Percentiles rank a stretch among this genome's conserved stretches.
phyloP scores from a whole-genome alignment of 202 grass and related monocot species.

The Hordeum pubiflorum region DNA sequence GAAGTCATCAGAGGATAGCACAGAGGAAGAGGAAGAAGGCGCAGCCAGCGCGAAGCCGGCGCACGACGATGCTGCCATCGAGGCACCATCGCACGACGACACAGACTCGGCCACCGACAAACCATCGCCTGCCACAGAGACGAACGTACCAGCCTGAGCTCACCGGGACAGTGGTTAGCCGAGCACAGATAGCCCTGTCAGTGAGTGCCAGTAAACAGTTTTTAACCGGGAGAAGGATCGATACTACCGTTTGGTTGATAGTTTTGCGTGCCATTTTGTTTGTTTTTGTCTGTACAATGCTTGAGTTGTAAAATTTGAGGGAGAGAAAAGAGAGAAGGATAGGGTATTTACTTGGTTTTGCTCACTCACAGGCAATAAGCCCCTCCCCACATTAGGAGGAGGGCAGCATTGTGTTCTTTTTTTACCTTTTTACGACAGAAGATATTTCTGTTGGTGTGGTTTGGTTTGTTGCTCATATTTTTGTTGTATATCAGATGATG shows the following conservation, averaged over 20 bases:
- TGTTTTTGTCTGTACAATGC: slow-evolving; percentile 21
- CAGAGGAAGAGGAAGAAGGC: background rate
- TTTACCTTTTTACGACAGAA: background rate
- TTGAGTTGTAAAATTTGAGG: slow-evolving; percentile 64
- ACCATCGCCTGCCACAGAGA: slow-evolving; percentile 4
- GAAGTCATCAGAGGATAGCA: slow-evolving; percentile 6
- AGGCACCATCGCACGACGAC: slow-evolving; percentile 1
- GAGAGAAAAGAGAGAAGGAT: background rate
- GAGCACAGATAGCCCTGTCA: background rate
- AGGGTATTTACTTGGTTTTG: slow-evolving; percentile 37
- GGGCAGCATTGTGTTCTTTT: background rate
- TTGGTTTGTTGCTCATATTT: background rate
- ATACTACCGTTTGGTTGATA: slow-evolving; percentile 10
- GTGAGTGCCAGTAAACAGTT: slow-evolving; percentile 26
- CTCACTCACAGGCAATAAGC: slow-evolving; percentile 27
- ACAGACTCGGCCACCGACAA: background rate
- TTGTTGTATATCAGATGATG: slow-evolving; percentile 21
- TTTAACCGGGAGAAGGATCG: slow-evolving; percentile 22
- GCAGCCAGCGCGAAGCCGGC: background rate
- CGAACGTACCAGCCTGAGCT: slow-evolving; percentile 6
- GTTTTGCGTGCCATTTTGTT: slow-evolving; percentile 28
- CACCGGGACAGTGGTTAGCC: background rate
- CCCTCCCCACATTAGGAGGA: slow-evolving; percentile 29
- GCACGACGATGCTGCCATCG: background rate
- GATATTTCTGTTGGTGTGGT: background rate